Evolutionary conservation across 1,284 basidiomycete species (phyloP), one percentile per base, ranked within the genome.

Genomic region (Fistulinella cinereoalba): DNA sequence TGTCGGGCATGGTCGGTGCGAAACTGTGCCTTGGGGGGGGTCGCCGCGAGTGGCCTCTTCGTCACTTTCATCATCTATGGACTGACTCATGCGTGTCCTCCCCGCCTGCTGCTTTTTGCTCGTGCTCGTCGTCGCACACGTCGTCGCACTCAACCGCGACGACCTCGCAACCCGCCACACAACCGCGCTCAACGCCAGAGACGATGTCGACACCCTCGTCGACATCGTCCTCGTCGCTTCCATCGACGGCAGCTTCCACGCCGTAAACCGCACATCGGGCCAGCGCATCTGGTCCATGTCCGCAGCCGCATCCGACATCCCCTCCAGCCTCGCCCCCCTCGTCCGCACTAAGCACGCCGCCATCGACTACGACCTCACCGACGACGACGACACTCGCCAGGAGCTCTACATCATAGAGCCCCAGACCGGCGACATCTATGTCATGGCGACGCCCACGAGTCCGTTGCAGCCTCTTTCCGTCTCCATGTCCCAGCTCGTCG

Each of bases 341-440:
- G 77, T 91, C 47, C 77, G 84, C 56, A 88, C 86, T 0, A 69
- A 74, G 34, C 85, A 88, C 56, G 61, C 74, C 9, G 68, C 78
- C 36, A 63, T 71, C 40, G 79, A 84, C 61, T 73, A 74, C 9
- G 80, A 84, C 51, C 55, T 76, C 6, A 70, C 67, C 1, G 72
- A 72, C 51, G 79, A 81, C 43, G 80, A 83, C 51, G 70, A 74
- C 37, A 66, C 71, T 1, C 69, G 74, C 31, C 79, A 81, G 47
- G 92, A 94, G 61, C 76, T 88, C 41, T 96, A 94, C 69, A 82
- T 95, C 48, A 88, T 96, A 44, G 93, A 96, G 62, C 93, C 92
- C 0, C 88, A 92, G 70, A 83, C 85, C 1, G 93, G 92, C 7
- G 85, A 92, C 59, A 90, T 96, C 57, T 96, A 92, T 67, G 78